Base-by-base conservation (phyloP, 768 basidiomycete species). In the Phlebiopsis gigantea region DNA sequence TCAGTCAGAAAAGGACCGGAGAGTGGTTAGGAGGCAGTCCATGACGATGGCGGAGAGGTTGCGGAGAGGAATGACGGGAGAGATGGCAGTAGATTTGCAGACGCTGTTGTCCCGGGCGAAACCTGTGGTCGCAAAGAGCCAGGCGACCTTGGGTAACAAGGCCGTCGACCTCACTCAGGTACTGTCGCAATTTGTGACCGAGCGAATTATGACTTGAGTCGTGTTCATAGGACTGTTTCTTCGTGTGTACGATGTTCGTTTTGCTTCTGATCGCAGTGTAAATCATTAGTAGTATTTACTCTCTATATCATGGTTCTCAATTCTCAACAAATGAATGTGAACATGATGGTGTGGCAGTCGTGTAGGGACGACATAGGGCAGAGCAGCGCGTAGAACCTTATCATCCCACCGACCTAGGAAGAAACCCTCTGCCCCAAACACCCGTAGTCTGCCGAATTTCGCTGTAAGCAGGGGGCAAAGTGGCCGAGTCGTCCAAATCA, bases 21-120 rank as follows among this genome's bases (percentile, higher is more conserved):
- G 78, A 47, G 71, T 72, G 17, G 68, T 75, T 15, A 67, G 82
- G 59, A 66, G 70, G 55, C 61, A 57, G 50, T 75, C 79, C 49
- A 67, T 78, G 65, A 74, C 80, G 45, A 69, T 89, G 69, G 82
- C 85, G 57, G 85, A 87, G 58, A 74, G 85, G 31, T 61, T 89
- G 62, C 73, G 89, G 63, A 73, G 89, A 59, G 88, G 88, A 0
- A 85, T 90, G 84, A 86, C 86, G 7, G 87, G 85, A 1, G 90
- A 92, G 72, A 83, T 91, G 79, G 84, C 82, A 41, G 77, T 78
- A 1, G 90, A 92, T 68, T 61, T 92, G 58, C 83, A 85, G 65
- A 73, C 79, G 4, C 67, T 91, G 63, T 56, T 92, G 69, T 80
- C 71, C 57, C 88, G 83, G 63, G 78, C 87, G 14, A 84, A 81